Evolutionary conservation across 164 flowering plant genomes (phyloP), one percentile per base, ranked within the genome.

Genomic region (Stephania yunnanensis): DNA sequence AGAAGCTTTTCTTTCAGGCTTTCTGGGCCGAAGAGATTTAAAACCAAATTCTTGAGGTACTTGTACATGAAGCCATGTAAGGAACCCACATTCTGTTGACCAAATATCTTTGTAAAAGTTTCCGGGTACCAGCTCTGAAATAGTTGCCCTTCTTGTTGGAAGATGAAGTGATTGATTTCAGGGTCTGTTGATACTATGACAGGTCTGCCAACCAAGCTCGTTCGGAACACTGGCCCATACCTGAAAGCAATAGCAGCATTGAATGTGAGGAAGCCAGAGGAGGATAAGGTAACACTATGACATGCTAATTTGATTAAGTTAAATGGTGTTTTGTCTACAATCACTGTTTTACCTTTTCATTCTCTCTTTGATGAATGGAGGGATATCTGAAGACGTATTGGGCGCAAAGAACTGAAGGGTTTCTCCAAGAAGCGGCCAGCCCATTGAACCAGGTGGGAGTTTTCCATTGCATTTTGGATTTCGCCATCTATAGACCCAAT

Each of bases 401-500:
- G 86, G 86, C 3, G 79, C 53, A 46, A 84, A 84, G 82, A 82
- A 84, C 75, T 82, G 83, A 53, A 78, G 81, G 75, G 79, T 80
- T 74, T 84, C 86, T 70, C 86, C 86, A 15, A 84, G 73, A 58
- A 82, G 80, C 5, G 84, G 86, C 19, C 74, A 71, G 36, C 86
- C 86, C 86, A 82, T 84, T 52, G 86, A 82, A 50, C 83, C 86
- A 10, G 84, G 86, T 65, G 84, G 86, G 30, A 84, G 83, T 69
- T 68, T 76, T 53, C 83, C 84, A 58, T 73, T 82, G 75, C 78
- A 77, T 73, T 46, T 84, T 10, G 83, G 83, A 65, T 78, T 84
- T 66, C 81, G 76, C 86, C 86, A 84, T 15, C 80, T 75, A 68
- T 82, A 72, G n/a, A 84, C 78, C 86, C 83, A 80, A 63, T 82